These are phyloP conservation scores for Ulmus americana DNA, from an alignment of 331 rosid genomes.

Conservation along the genomic window DNA sequence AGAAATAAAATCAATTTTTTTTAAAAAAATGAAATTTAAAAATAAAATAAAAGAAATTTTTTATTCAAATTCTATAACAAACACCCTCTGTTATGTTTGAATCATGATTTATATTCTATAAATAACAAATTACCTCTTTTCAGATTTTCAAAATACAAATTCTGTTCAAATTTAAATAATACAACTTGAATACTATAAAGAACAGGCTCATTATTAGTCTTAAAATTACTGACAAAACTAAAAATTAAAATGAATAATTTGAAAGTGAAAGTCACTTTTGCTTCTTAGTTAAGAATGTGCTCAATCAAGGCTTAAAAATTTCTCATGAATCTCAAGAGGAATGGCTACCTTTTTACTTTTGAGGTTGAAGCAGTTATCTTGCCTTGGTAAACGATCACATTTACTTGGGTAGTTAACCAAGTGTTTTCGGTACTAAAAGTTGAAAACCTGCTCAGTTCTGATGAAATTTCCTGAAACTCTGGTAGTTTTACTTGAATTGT, in stretches of 20 bases:
- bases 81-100: too few species aligned
- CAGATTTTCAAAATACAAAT: too few species aligned
- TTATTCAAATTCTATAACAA: too few species aligned
- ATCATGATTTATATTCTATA: too few species aligned
- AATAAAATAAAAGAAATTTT: too few species aligned
- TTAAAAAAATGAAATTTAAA: too few species aligned
- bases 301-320: not conserved
- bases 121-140: too few species aligned
- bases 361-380: not conserved
- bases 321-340: not conserved
- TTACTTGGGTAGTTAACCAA: not conserved
- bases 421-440: not conserved
- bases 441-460: not conserved
- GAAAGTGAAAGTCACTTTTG: not conserved
- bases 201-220: not conserved
- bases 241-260: not conserved
- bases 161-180: too few species aligned
- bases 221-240: not conserved
- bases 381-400: not conserved
- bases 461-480: not conserved
- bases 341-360: not conserved
- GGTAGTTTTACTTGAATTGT: conserved; percentile 9
- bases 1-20: too few species aligned
- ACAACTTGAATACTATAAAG: too few species aligned
- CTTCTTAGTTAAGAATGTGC: not conserved